Evolutionary conservation across 176 grass and related monocot genomes (phyloP).

Genomic region (Thinopyrum elongatum): DNA sequence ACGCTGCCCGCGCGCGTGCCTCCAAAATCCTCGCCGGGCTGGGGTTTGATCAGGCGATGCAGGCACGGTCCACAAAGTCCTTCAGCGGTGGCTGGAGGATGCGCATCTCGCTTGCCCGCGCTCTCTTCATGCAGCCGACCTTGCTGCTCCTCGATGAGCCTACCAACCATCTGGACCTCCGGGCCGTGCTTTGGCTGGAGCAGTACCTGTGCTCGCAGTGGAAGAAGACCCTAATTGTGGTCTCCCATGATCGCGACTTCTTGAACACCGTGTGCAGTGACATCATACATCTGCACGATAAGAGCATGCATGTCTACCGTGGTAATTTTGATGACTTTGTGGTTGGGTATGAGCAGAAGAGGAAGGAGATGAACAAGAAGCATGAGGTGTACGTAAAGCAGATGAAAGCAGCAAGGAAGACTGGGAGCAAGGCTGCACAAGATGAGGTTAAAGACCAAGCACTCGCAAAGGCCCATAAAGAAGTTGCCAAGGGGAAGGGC

Average conservation of each 20-base stretch:
- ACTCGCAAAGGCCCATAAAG: background rate
- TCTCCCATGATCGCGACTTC: conserved; percentile 69
- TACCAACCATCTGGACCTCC: conserved; percentile 68
- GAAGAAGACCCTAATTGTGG: conserved; percentile 65
- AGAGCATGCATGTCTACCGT: conserved; percentile 37
- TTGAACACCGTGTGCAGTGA: conserved; percentile 65
- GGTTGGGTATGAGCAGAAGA: conserved; percentile 53
- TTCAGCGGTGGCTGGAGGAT: conserved; percentile 2
- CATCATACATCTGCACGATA: conserved; percentile 46
- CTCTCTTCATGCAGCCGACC: conserved; percentile 72
- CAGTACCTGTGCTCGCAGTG: conserved; percentile 55
- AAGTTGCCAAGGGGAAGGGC: background rate
- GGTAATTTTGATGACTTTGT: conserved; percentile 76
- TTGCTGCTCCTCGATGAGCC: conserved; percentile 60
- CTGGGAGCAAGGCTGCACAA: conserved; percentile 23
- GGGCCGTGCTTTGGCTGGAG: conserved; percentile 67
- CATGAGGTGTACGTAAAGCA: conserved; percentile 48
- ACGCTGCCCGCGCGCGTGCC: conserved; percentile 47
- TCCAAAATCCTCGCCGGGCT: conserved; percentile 65
- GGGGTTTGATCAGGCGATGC: conserved; percentile 37
- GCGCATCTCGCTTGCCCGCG: conserved; percentile 36
- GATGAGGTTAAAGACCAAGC: background rate
- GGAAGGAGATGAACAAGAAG: conserved; percentile 50
- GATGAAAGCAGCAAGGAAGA: conserved; percentile 31
- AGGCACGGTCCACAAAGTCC: background rate